Evolutionary conservation across 192 early-diverging fungal species (phyloP), one percentile per base, ranked within the genome.

Genomic region (Obelidium mucronatum): DNA sequence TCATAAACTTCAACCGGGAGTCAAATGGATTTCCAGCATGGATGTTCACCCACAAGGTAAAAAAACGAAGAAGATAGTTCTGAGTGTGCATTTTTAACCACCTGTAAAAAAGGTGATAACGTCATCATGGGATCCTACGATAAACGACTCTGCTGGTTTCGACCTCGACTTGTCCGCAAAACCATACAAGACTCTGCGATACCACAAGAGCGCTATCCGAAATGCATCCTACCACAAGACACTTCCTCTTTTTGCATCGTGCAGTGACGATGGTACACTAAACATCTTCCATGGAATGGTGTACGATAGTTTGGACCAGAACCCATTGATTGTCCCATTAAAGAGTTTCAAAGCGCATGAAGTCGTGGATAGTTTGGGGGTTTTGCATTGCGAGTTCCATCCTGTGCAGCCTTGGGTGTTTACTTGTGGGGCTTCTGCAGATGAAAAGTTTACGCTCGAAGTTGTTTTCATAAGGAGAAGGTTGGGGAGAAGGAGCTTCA

Each of bases 251-350:
- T 97, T 99, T 87, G 95, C 94, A 17, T 95, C 94, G 0, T 90
- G 91, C 39, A 91, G 92, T 17, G 97, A 99, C 78, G 97, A 99
- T 74, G 94, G 97, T 36, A 88, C 89, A 31, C 90, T 98, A 6
- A 95, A 97, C 78, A 85, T 99, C 13, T 99, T 98, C 92, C 95
- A 99, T 81, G 95, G 95, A 55, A 98, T 94, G 94, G 97, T 99
- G 31, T 99, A 97, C 82, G 89, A 92, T 68, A 96, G 98, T 82
- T 86, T 99, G 80, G 86, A 98, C 76, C 92, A 93, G 81, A 97
- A 99, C 86, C 97, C 97, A 58, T 83, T 99, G 71, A 96, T 99
- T 83, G 96, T 98, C 40, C 97, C 97, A n/a, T 91, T 99, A 37
- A 98, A 97, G 88, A 94, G 94, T 39, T 82, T 99, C 51, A 89